Conservation (phyloP, 1,284 basidiomycete species). For the Puccinia brachypodii region DNA sequence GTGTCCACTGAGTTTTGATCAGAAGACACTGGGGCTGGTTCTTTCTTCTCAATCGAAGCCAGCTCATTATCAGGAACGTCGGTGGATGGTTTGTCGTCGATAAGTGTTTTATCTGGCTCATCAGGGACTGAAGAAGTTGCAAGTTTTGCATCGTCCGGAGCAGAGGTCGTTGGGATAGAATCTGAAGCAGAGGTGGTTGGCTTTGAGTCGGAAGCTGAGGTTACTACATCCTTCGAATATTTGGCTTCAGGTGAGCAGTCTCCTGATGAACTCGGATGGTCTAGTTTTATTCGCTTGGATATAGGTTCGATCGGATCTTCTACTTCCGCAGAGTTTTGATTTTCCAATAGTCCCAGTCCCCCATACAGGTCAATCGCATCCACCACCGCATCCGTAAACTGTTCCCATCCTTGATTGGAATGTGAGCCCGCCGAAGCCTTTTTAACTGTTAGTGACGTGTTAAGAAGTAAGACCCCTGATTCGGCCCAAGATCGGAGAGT, state of each 20-base stretch:
- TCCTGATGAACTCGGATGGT: background rate
- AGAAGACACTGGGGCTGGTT: background rate
- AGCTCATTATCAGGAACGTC: background rate
- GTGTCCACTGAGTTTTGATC: background rate
- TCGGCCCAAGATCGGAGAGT: constrained; percentile 56
- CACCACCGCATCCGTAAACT: constrained; percentile 55
- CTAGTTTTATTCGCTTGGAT: constrained; percentile 15
- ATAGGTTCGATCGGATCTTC: background rate
- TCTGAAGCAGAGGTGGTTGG: background rate
- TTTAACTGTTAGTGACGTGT: constrained; percentile 56
- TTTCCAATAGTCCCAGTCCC: constrained; percentile 20
- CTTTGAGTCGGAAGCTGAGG: background rate
- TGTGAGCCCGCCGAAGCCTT: constrained; percentile 55
- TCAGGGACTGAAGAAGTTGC: background rate
- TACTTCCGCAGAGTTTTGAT: background rate
- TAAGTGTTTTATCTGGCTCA: background rate
- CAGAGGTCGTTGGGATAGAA: background rate
- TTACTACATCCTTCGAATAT: background rate
- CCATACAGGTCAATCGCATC: constrained; percentile 49
- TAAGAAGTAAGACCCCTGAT: constrained; percentile 57
- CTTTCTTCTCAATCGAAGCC: background rate
- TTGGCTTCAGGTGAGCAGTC: background rate
- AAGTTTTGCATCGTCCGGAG: background rate
- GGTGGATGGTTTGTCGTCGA: background rate
- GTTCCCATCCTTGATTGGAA: constrained; percentile 57